phyloP scores from a whole-genome alignment of 345 rosid genomes.

The Eucalyptus regnans region DNA sequence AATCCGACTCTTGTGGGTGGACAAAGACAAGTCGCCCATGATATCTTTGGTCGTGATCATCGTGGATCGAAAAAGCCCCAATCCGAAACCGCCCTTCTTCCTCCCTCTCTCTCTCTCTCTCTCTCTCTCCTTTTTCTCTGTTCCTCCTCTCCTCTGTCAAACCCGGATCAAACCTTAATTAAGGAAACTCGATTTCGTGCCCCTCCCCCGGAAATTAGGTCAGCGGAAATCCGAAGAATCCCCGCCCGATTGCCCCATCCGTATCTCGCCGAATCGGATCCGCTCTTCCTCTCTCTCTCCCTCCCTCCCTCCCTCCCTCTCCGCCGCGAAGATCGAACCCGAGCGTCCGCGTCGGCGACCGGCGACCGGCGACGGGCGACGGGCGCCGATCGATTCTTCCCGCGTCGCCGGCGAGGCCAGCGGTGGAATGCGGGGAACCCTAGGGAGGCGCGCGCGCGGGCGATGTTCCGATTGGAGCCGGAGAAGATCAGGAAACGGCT shows the following conservation, averaged over 20 bases:
- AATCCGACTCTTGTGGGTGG: neutral
- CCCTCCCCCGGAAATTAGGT: neutral
- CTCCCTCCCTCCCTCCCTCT: neutral
- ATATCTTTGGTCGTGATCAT: neutral
- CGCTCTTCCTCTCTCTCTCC: neutral
- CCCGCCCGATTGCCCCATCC: neutral
- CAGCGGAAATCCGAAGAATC: neutral
- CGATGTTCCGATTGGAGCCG: slow-evolving; percentile 23
- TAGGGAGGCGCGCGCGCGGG: neutral
- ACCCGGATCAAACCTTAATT: neutral
- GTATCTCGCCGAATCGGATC: neutral
- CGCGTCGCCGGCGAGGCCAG: neutral
- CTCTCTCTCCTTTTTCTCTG: too few species aligned
- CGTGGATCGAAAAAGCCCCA: neutral
- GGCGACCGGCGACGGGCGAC: neutral
- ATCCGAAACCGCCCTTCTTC: neutral
- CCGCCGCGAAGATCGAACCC: neutral
- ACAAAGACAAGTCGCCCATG: neutral
- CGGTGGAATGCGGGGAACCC: neutral
- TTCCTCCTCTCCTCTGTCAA: neutral
- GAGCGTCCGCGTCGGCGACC: neutral
- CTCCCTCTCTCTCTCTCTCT: too few species aligned
- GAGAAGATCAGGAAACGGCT: slow-evolving; percentile 37
- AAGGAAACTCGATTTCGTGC: neutral
- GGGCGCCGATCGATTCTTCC: neutral